Evolutionary conservation across 805 yeast species (phyloP).

Genomic region (Nakazawaea laoshanensis): DNA sequence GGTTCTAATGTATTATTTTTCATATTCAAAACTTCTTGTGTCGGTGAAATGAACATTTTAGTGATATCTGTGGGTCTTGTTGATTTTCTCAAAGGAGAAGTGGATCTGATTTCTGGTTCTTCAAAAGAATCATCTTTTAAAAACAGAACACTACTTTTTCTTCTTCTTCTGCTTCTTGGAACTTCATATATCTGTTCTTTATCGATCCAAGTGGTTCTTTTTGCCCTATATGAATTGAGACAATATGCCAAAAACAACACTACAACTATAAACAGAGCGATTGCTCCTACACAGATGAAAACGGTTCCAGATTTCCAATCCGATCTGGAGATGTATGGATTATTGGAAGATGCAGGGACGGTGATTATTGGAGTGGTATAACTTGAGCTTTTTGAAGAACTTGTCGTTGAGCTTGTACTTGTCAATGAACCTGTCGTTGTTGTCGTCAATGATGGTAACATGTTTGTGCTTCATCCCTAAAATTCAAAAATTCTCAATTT

Average conservation of each 20-base stretch:
- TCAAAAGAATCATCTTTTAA: too few species aligned
- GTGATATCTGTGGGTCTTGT: constrained; percentile 25
- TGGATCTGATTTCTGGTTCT: too few species aligned
- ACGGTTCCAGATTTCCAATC: constrained; percentile 67
- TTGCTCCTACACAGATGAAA: constrained; percentile 71
- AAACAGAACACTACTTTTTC: too few species aligned
- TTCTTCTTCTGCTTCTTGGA: too few species aligned
- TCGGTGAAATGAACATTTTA: constrained; percentile 68
- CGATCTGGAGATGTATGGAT: constrained; percentile 55
- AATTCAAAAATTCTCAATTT: too few species aligned
- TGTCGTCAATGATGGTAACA: not conserved
- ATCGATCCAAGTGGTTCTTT: constrained; percentile 35
- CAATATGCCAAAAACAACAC: constrained; percentile 18
- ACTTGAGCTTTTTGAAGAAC: constrained; percentile 12
- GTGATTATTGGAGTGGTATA: constrained; percentile 38
- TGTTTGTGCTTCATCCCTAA: too few species aligned
- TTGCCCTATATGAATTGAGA: constrained; percentile 25
- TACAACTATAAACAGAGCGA: constrained; percentile 51
- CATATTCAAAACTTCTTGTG: constrained; percentile 50
- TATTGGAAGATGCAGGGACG: constrained; percentile 50
- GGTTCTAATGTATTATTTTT: not conserved
- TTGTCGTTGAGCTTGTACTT: not conserved
- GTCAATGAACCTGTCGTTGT: not conserved
- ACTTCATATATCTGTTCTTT: too few species aligned
- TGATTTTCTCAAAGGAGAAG: too few species aligned